These are phyloP conservation scores for Aspergillus floridensis DNA, from an alignment of 2,329 filamentous ascomycete genomes.

Conservation along the genomic window DNA sequence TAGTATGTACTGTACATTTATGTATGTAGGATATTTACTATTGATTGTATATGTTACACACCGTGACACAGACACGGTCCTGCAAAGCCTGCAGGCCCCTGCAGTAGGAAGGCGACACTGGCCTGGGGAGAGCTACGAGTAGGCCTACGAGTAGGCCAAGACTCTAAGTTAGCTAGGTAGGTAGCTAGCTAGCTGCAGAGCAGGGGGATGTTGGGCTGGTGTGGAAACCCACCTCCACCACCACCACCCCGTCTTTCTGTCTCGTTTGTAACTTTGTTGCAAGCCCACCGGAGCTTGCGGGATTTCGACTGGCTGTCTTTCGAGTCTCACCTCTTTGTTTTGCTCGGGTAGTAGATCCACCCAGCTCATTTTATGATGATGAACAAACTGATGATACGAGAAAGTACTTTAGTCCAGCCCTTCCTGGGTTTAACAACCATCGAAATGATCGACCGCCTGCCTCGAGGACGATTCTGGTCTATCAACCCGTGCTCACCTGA, in stretches of 20 bases:
- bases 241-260: no score
- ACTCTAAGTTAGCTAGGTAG: background rate
- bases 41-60: background rate
- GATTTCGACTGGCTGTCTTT: background rate
- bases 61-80: slow-evolving; percentile 14
- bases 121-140: slow-evolving; percentile 1
- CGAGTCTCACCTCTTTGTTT: slow-evolving; percentile 1
- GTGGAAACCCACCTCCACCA: background rate
- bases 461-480: background rate
- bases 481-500: background rate
- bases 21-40: background rate
- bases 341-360: slow-evolving; percentile 1
- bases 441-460: background rate
- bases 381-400: background rate
- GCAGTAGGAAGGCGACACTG: slow-evolving; percentile 5
- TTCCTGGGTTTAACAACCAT: background rate
- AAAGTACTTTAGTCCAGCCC: background rate
- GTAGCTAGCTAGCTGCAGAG: background rate
- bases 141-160: background rate
- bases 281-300: no score
- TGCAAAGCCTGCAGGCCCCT: slow-evolving; percentile 17
- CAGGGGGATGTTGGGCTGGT: background rate
- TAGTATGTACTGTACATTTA: no score
- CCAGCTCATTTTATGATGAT: background rate
- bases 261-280: no score